Percentiles rank a stretch among this genome's conserved stretches.
Evolutionary conservation across 179 eudicot species (phyloP).

Genomic region (Camellia oleifera): DNA sequence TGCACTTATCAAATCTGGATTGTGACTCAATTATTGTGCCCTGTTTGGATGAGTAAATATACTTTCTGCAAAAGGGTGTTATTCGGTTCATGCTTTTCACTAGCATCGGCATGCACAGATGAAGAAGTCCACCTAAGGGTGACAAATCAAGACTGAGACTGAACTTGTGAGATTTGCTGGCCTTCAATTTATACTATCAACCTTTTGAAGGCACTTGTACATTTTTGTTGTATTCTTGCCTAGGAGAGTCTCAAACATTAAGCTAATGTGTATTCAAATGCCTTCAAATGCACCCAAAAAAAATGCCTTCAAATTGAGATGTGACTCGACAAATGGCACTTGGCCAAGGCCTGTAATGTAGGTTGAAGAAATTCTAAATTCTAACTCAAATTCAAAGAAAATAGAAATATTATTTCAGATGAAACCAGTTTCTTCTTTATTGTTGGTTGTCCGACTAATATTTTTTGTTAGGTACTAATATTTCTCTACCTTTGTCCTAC

Average conservation of each 20-base stretch:
- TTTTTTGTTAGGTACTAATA: neutral
- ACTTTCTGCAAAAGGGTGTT: neutral
- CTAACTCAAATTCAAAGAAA: neutral
- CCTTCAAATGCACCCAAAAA: neutral
- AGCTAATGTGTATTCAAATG: neutral
- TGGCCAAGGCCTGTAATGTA: neutral
- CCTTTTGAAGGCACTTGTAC: neutral
- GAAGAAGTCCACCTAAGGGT: neutral
- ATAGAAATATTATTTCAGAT: neutral
- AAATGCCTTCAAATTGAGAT: neutral
- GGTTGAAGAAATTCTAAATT: neutral
- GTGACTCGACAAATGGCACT: neutral
- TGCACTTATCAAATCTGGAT: neutral
- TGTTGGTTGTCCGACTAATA: neutral
- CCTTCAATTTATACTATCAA: neutral
- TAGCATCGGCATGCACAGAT: neutral
- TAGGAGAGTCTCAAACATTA: neutral
- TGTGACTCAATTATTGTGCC: neutral
- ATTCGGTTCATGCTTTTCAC: neutral
- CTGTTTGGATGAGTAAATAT: constrained; percentile 3
- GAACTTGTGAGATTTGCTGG: neutral
- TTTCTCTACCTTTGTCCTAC: no score
- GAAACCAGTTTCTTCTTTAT: neutral
- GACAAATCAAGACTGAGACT: neutral
- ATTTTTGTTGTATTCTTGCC: neutral